Evolutionary conservation across 345 rosid species (phyloP).

Genomic region (Gossypium longicalyx): DNA sequence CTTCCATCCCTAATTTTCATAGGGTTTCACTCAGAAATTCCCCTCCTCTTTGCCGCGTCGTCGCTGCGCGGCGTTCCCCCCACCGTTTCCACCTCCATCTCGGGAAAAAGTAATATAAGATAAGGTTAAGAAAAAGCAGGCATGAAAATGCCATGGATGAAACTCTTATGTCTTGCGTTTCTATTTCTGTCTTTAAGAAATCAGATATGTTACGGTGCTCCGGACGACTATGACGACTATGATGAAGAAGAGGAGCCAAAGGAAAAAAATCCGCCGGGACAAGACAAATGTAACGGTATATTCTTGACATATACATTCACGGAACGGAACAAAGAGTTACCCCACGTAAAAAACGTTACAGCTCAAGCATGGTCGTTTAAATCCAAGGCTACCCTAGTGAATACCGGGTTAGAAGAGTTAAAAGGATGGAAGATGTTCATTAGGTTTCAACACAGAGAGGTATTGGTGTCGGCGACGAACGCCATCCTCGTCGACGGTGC

Average conservation of each 20-base stretch:
- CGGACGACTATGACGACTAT: constrained; percentile 23
- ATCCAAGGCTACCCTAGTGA: constrained; percentile 49
- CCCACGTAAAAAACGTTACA: constrained; percentile 59
- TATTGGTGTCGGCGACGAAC: constrained; percentile 53
- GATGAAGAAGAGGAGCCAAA: constrained; percentile 12
- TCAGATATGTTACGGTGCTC: constrained; percentile 35
- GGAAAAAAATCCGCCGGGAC: constrained; percentile 38
- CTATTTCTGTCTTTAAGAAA: constrained; percentile 17
- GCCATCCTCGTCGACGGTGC: constrained; percentile 46
- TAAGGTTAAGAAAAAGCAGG: constrained; percentile 11
- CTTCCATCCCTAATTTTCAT: constrained; percentile 9
- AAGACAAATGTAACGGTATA: constrained; percentile 61
- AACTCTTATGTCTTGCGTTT: constrained; percentile 16
- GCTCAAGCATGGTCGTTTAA: constrained; percentile 94
- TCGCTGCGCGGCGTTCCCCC: constrained; percentile 13
- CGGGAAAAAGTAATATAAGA: constrained; percentile 29
- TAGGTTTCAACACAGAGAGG: constrained; percentile 67
- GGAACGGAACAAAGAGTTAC: constrained; percentile 52
- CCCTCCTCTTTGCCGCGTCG: constrained; percentile 28
- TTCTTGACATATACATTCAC: constrained; percentile 57
- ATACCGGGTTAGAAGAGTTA: constrained; percentile 53
- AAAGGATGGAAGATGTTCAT: constrained; percentile 67
- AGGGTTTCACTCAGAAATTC: constrained; percentile 26
- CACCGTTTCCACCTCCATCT: background rate
- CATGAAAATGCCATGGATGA: constrained; percentile 37